Evolutionary conservation across 2,329 filamentous ascomycete species (phyloP).

Genomic region (Xylaria sp.): DNA sequence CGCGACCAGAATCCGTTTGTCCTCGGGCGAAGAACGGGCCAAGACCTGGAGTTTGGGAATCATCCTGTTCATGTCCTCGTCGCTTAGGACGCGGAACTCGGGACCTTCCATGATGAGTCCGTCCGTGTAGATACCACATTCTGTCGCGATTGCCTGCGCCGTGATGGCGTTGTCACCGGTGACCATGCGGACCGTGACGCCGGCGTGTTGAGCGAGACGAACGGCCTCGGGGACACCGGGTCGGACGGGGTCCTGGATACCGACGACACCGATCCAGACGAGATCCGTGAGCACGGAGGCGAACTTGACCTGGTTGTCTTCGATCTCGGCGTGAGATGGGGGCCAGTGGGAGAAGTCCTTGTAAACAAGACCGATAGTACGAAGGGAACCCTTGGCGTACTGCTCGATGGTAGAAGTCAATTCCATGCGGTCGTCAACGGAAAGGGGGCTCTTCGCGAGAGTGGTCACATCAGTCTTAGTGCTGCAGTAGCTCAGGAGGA

Average conservation of each 20-base stretch:
- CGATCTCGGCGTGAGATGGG: constrained; percentile 55
- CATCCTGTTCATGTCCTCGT: constrained; percentile 52
- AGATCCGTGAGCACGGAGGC: constrained; percentile 64
- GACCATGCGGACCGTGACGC: constrained; percentile 69
- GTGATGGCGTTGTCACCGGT: constrained; percentile 69
- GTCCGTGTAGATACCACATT: constrained; percentile 64
- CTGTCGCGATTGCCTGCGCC: constrained; percentile 65
- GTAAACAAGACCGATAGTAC: constrained; percentile 70
- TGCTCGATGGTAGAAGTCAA: constrained; percentile 52
- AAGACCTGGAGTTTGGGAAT: constrained; percentile 58
- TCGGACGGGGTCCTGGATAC: constrained; percentile 69
- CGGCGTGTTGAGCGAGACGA: constrained; percentile 59
- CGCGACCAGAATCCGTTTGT: constrained; percentile 58
- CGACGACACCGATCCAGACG: constrained; percentile 66
- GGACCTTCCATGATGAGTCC: constrained; percentile 65
- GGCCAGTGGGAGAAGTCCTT: constrained; percentile 69
- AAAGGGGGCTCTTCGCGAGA: constrained; percentile 46
- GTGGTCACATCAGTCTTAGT: constrained; percentile 29
- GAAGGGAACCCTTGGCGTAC: constrained; percentile 62
- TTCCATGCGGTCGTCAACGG: constrained; percentile 49
- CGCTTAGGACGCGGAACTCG: constrained; percentile 56
- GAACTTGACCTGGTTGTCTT: constrained; percentile 57
- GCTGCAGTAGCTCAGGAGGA: constrained; percentile 43
- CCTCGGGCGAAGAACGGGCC: constrained; percentile 60
- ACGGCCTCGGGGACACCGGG: constrained; percentile 64